These are phyloP conservation scores for Colletotrichum lini DNA, from an alignment of 2,329 filamentous ascomycete species.

Conservation along the genomic window DNA sequence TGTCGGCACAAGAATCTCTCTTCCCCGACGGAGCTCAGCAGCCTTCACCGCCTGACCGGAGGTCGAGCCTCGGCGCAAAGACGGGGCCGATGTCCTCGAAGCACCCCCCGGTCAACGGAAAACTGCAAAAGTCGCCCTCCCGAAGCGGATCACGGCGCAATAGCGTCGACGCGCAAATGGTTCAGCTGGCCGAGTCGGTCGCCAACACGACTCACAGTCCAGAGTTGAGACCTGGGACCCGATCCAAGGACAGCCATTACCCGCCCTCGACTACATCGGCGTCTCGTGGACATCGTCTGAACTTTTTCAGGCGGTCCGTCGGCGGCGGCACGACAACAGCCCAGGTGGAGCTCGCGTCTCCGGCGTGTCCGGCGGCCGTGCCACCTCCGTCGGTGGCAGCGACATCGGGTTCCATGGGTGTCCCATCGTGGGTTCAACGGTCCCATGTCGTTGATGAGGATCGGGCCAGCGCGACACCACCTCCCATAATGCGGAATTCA, in stretches of 20 bases:
- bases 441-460: constrained; percentile 58
- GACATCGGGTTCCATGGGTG: constrained; percentile 49
- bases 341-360: constrained; percentile 44
- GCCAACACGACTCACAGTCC: constrained; percentile 43
- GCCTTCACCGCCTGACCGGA: constrained; percentile 65
- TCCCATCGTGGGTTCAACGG: constrained; percentile 58
- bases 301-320: constrained; percentile 67
- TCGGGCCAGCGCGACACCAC: constrained; percentile 66
- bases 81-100: constrained; percentile 53
- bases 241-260: constrained; percentile 55
- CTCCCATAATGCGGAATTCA: constrained; percentile 67
- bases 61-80: constrained; percentile 67
- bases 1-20: constrained; percentile 57
- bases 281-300: constrained; percentile 61
- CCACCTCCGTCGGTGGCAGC: constrained; percentile 38
- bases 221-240: constrained; percentile 48
- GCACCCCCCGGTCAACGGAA: constrained; percentile 41
- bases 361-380: constrained; percentile 43
- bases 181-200: constrained; percentile 46
- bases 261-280: constrained; percentile 64
- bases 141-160: constrained; percentile 45
- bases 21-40: constrained; percentile 54
- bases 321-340: constrained; percentile 51
- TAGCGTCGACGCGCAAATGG: constrained; percentile 51
- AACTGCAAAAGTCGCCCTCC: constrained; percentile 47